phyloP scores from a whole-genome alignment of 1,284 basidiomycete species.

The Melampsora americana region DNA sequence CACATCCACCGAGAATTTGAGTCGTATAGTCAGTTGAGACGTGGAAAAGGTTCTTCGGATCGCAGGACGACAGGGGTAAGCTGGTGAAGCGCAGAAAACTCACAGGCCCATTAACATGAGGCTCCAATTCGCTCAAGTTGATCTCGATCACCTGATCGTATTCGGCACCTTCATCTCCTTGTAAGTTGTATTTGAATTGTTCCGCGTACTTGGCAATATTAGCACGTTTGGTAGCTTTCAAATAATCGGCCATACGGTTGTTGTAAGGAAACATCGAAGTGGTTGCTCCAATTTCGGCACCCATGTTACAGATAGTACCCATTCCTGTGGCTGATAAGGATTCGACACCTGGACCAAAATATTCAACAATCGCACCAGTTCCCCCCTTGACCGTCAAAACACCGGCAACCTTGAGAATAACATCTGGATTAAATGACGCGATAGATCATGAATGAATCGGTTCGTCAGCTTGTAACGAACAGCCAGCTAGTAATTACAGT shows the following conservation, averaged over 20 bases:
- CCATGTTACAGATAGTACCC: conserved; percentile 99
- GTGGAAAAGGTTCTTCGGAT: too few relatives aligned
- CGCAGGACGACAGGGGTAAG: background rate
- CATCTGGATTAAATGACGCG: conserved; percentile 60
- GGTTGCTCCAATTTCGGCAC: conserved; percentile 98
- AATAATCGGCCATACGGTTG: conserved; percentile 85
- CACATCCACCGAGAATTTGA: conserved; percentile 58
- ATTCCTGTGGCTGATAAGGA: conserved; percentile 97
- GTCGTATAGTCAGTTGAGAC: too few relatives aligned
- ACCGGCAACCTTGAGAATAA: conserved; percentile 95
- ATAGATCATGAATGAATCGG: conserved; percentile 27
- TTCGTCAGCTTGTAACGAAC: conserved; percentile 12
- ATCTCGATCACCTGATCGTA: conserved; percentile 95
- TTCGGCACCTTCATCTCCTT: conserved; percentile 81
- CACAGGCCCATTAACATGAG: conserved; percentile 92
- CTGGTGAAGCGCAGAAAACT: conserved; percentile 38
- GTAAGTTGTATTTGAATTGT: conserved; percentile 84
- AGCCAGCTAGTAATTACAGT: background rate
- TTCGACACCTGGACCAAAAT: conserved; percentile 86
- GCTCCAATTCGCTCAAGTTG: conserved; percentile 93
- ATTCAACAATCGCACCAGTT: conserved; percentile 94
- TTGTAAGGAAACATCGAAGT: conserved; percentile 99
- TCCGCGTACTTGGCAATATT: conserved; percentile 87
- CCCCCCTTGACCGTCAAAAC: conserved; percentile 97
- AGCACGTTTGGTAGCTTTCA: conserved; percentile 84